phyloP scores from a whole-genome alignment of 1,284 basidiomycete species.

The Malassezia brasiliensis region DNA sequence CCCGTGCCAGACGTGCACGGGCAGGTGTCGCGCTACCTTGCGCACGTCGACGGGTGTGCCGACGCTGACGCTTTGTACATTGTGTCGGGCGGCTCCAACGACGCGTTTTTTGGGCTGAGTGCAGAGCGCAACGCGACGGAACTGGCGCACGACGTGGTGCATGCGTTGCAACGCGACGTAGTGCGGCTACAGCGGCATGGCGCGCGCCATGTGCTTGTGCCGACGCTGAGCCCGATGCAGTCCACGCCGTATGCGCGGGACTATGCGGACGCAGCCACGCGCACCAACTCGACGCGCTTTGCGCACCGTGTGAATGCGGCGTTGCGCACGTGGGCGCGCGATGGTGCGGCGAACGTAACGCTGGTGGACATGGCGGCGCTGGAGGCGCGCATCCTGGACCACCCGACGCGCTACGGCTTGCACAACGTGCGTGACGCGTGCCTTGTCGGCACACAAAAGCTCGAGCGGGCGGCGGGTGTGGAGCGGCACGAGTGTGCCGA shows the following conservation, averaged over 20 bases:
- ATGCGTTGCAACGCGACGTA: background rate
- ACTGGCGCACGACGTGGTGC: background rate
- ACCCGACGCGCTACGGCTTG: background rate
- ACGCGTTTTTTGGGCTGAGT: slow-evolving; percentile 12
- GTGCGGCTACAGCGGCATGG: slow-evolving; percentile 10
- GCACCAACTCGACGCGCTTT: background rate
- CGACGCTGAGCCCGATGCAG: background rate
- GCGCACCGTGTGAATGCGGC: background rate
- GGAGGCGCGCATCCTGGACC: background rate
- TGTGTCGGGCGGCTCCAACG: slow-evolving; percentile 20
- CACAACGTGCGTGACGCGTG: slow-evolving; percentile 12
- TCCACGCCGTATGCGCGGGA: background rate
- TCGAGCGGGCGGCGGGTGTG: slow-evolving; percentile 3
- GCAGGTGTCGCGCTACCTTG: slow-evolving; percentile 17
- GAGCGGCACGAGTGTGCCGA: slow-evolving; percentile 14
- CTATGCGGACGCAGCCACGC: background rate
- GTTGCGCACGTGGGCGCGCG: background rate
- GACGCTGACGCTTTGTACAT: slow-evolving; percentile 16
- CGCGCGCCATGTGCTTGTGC: slow-evolving; percentile 9
- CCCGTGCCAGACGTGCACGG: slow-evolving; percentile 17
- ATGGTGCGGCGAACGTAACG: background rate
- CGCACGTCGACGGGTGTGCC: background rate
- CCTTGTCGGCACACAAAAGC: slow-evolving; percentile 17
- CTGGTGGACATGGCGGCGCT: background rate
- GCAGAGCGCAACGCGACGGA: background rate